Conservation (phyloP, 2,329 filamentous ascomycete genomes). For the Aspergillus versicolor region DNA sequence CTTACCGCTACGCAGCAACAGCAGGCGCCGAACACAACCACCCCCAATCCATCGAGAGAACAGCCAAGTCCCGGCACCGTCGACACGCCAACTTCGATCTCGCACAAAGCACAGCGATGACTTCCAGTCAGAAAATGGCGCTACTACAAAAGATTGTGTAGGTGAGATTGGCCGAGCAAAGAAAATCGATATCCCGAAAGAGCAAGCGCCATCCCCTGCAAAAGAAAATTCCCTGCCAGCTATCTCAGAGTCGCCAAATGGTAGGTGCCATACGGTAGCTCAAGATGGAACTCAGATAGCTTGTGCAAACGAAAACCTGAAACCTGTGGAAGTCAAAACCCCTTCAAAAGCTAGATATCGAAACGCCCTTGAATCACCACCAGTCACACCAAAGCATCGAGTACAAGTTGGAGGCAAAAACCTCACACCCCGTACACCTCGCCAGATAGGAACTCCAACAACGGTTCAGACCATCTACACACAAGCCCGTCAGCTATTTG, state of each 20-base stretch:
- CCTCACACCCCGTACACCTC: constrained; percentile 74
- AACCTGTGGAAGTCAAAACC: constrained; percentile 44
- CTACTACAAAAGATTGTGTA: constrained; percentile 19
- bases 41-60: constrained; percentile 39
- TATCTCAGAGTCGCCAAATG: constrained; percentile 38
- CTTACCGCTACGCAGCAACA: constrained; percentile 39
- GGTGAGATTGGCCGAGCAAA: constrained; percentile 47
- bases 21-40: constrained; percentile 50
- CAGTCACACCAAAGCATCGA: constrained; percentile 78
- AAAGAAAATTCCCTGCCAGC: constrained; percentile 49
- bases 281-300: constrained; percentile 1
- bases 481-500: constrained; percentile 81
- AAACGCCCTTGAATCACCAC: constrained; percentile 70
- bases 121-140: constrained; percentile 30
- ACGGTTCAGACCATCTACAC: constrained; percentile 77
- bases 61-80: constrained; percentile 20
- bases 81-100: constrained; percentile 36
- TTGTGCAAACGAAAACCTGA: constrained; percentile 45
- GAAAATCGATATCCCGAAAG: constrained; percentile 42
- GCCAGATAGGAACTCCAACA: constrained; percentile 67
- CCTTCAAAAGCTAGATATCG: constrained; percentile 62
- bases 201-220: constrained; percentile 46
- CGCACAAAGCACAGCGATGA: constrained; percentile 30
- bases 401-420: constrained; percentile 74
- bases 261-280: constrained; percentile 21